Base-by-base conservation (phyloP, 2,329 filamentous ascomycete genomes). In the Neopestalotiopsis sp. region DNA sequence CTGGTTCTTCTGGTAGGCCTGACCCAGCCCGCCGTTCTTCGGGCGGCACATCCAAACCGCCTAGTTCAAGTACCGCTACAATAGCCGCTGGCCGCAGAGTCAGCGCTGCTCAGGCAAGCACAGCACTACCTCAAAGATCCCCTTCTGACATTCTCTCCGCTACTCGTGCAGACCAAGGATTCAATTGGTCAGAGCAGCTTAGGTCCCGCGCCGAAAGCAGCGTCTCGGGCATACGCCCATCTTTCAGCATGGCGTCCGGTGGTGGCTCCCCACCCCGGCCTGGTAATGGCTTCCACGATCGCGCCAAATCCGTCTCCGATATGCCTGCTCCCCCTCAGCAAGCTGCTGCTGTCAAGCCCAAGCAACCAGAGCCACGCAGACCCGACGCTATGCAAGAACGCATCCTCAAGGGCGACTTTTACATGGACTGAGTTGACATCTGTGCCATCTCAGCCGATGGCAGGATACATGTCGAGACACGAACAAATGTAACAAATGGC, bases 141-240 rank as follows among this genome's bases (percentile, higher is more conserved):
- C 81, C 84, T 88, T 90, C 90, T 92, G 88, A 92, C 90, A 84
- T 83, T 82, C 83, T 82, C 84, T 81, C 82, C 80, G 78, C 81
- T 76, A 81, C 82, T 84, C 88, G 86, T 82, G 83, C 89, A 95
- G 92, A 94, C 87, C 94, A 96, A 87, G 94, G 93, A 81, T 97
- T 97, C 88, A 97, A 97, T 84, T 97, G 95, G 92, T 94, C 94
- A 79, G 95, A 98, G 85, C 95, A 97, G 85, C 90, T 98, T 86
- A 94, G 94, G 81, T 92, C 91, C 77, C 92, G 95, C 79, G 95
- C 95, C 76, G 94, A 97, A 84, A 95, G 94, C 82, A 91, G 90
- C 76, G 86, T 91, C 69, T 81, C 86, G 58, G 86, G 85, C 74
- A 80, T 85, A 64, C 86, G 89, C 68, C 83, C 89, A 60, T 86